Conservation (phyloP, 441 rosid genomes). For the Adansonia madagascariensis region DNA sequence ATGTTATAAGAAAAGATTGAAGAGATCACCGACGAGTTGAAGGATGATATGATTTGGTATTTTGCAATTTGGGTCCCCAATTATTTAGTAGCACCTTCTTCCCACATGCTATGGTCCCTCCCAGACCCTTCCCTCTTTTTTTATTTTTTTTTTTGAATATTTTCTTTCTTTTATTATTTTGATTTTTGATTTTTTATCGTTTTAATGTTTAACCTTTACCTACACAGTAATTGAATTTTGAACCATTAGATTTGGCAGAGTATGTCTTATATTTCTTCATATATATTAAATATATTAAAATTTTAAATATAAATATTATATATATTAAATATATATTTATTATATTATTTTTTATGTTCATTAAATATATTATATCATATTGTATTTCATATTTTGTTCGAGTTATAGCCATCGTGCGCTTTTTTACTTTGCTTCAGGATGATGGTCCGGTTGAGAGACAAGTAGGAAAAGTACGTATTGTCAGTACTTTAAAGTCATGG, state of each 20-base stretch:
- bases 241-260: too few relatives aligned
- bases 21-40: slow-evolving; percentile 41
- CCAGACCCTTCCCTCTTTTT: neutral
- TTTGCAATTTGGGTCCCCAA: slow-evolving; percentile 41
- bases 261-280: too few relatives aligned
- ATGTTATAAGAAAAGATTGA: slow-evolving; percentile 29
- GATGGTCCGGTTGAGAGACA: neutral
- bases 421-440: neutral
- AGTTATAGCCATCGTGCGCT: too few relatives aligned
- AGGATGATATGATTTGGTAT: slow-evolving; percentile 23
- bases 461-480: neutral
- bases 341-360: too few relatives aligned
- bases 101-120: slow-evolving; percentile 36
- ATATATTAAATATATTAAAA: too few relatives aligned
- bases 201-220: neutral
- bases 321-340: too few relatives aligned
- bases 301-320: too few relatives aligned
- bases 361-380: too few relatives aligned
- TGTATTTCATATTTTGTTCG: too few relatives aligned
- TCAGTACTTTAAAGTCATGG: neutral
- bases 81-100: slow-evolving; percentile 36
- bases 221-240: too few relatives aligned
- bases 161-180: neutral
- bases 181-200: neutral
- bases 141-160: neutral